These are phyloP conservation scores for Geoglossum glabrum DNA, from an alignment of 495 filamentous ascomycete genomes.

Conservation along the genomic window DNA sequence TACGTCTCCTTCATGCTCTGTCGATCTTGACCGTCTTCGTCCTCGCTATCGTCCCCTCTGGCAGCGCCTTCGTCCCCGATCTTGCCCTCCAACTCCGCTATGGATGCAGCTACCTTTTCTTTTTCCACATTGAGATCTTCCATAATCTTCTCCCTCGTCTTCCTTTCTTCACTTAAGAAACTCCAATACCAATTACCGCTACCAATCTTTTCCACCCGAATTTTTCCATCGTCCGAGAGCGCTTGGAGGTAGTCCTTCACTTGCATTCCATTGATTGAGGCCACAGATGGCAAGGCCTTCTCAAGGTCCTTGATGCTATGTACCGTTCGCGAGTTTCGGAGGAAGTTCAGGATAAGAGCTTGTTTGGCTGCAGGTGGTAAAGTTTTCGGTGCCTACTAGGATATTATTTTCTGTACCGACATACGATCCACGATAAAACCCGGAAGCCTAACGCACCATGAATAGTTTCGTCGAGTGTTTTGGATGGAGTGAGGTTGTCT, in stretches of 20 bases:
- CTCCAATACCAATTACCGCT: constrained; percentile 71
- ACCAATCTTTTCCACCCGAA: constrained; percentile 62
- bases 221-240: constrained; percentile 40
- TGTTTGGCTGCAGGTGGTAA: constrained; percentile 39
- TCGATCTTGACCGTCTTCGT: constrained; percentile 3
- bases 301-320: constrained; percentile 61
- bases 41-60: constrained; percentile 9
- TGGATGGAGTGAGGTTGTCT: background rate
- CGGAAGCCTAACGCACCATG: background rate
- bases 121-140: constrained; percentile 32
- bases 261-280: constrained; percentile 47
- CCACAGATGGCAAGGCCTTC: constrained; percentile 43
- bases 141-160: constrained; percentile 26
- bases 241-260: constrained; percentile 50
- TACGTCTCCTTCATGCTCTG: no score
- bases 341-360: constrained; percentile 38
- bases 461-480: background rate
- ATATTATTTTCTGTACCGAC: background rate
- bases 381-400: constrained; percentile 38
- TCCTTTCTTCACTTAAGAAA: constrained; percentile 44
- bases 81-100: constrained; percentile 18
- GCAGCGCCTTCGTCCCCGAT: constrained; percentile 7
- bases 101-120: constrained; percentile 22
- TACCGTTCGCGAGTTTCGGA: constrained; percentile 40
- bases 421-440: background rate